These are phyloP conservation scores for Choanephora cucurbitarum DNA, from an alignment of 371 early-diverging fungal species.

Conservation along the genomic window DNA sequence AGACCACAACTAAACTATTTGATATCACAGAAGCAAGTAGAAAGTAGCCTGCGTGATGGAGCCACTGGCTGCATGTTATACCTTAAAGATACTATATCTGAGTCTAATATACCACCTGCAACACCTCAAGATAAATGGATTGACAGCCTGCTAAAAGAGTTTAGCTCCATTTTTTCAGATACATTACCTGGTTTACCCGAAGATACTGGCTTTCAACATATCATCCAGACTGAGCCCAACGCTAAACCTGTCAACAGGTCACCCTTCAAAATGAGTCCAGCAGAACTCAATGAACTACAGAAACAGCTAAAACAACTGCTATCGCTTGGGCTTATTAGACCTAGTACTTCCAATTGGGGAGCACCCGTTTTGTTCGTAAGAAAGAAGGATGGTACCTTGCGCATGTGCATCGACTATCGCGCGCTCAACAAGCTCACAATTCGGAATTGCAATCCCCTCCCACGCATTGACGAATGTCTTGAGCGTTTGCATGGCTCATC, in stretches of 20 bases:
- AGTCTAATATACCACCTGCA: too few relatives aligned
- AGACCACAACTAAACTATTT: too few relatives aligned
- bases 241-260: constrained; percentile 14
- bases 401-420: constrained; percentile 33
- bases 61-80: too few relatives aligned
- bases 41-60: too few relatives aligned
- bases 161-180: not conserved
- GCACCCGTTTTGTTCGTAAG: constrained; percentile 45
- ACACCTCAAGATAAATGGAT: too few relatives aligned
- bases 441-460: constrained; percentile 42
- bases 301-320: constrained; percentile 26
- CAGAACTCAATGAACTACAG: constrained; percentile 16
- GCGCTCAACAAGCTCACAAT: constrained; percentile 45
- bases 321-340: constrained; percentile 15
- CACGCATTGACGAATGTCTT: constrained; percentile 33
- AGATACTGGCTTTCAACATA: constrained; percentile 17
- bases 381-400: constrained; percentile 43
- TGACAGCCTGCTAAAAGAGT: not conserved
- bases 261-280: constrained; percentile 28
- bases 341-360: constrained; percentile 20
- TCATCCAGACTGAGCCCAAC: constrained; percentile 15
- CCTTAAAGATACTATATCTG: too few relatives aligned
- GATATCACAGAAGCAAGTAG: too few relatives aligned
- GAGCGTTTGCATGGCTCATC: constrained; percentile 25
- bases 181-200: constrained; percentile 8